These are phyloP conservation scores for Boletus tylopilopsis DNA, from an alignment of 768 basidiomycete genomes.

Conservation along the genomic window DNA sequence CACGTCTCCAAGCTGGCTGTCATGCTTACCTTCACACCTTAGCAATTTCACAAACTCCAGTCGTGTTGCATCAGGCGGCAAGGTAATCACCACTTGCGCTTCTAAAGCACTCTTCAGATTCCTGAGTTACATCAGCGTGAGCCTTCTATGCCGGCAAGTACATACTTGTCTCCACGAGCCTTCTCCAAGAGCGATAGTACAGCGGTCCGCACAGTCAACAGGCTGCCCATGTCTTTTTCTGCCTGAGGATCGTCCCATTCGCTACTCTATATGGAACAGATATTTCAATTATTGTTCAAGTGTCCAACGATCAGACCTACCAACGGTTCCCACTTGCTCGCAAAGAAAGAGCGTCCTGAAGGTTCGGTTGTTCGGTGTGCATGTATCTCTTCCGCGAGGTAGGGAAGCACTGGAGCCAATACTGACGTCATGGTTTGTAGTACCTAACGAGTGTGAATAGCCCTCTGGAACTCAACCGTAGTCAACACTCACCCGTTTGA, in stretches of 20 bases:
- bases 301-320: conserved; percentile 39
- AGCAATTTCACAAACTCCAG: conserved; percentile 35
- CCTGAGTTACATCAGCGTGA: conserved; percentile 35
- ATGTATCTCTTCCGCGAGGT: conserved; percentile 87
- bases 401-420: conserved; percentile 83
- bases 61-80: conserved; percentile 37
- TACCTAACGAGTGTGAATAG: conserved; percentile 40
- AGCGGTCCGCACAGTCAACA: conserved; percentile 56
- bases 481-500: conserved; percentile 53
- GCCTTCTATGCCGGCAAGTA: neutral
- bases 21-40: conserved; percentile 39
- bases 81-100: conserved; percentile 64
- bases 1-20: neutral
- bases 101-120: conserved; percentile 73
- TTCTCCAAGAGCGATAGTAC: conserved; percentile 71
- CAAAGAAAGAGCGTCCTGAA: conserved; percentile 58
- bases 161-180: conserved; percentile 73
- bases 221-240: conserved; percentile 56
- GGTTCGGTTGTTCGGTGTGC: conserved; percentile 19
- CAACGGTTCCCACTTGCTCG: conserved; percentile 60
- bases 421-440: conserved; percentile 64
- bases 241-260: conserved; percentile 62
- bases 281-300: neutral
- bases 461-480: neutral
- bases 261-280: conserved; percentile 35